phyloP scores from a whole-genome alignment of 2,329 filamentous ascomycete species.

The Sordariomycetes sp. region DNA sequence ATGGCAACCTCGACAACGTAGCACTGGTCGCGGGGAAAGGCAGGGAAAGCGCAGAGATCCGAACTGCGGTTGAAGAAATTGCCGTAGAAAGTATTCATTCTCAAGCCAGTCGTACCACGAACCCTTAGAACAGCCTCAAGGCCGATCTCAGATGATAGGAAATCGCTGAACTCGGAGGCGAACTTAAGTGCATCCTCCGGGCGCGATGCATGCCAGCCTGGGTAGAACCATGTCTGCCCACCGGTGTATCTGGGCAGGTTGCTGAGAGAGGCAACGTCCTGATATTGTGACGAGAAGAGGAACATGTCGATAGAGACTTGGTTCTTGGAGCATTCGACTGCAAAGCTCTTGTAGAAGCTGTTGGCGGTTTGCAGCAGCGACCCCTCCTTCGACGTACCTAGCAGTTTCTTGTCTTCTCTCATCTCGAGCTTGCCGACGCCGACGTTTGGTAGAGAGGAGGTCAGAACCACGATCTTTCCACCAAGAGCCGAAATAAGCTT shows the following conservation, averaged over 20 bases:
- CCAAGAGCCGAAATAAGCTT: constrained; percentile 92
- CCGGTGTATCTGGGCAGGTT: constrained; percentile 94
- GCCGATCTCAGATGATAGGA: constrained; percentile 92
- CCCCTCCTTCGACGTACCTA: constrained; percentile 90
- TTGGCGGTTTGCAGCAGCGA: constrained; percentile 81
- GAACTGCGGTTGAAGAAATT: constrained; percentile 99
- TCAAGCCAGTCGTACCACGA: constrained; percentile 83
- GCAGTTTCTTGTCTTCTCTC: constrained; percentile 90
- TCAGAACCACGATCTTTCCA: constrained; percentile 89
- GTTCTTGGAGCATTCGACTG: constrained; percentile 97
- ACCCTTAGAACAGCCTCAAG: constrained; percentile 93
- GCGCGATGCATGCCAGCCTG: constrained; percentile 90
- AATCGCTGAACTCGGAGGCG: constrained; percentile 92
- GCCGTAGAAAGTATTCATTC: constrained; percentile 97
- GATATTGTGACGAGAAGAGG: constrained; percentile 89
- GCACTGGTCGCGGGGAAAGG: constrained; percentile 92
- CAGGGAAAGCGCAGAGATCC: constrained; percentile 94
- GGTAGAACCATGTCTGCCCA: constrained; percentile 97
- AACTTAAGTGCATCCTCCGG: constrained; percentile 97
- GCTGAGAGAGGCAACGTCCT: constrained; percentile 93
- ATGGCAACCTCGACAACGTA: constrained; percentile 98
- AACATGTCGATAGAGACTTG: constrained; percentile 99
- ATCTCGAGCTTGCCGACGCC: constrained; percentile 86
- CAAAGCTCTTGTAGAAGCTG: constrained; percentile 98
- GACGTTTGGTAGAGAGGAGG: constrained; percentile 80